A percentile compares a stretch with the other conserved stretches of the same genome.
Evolutionary conservation across 179 eudicot species (phyloP).

Genomic region (Dionaea muscipula): DNA sequence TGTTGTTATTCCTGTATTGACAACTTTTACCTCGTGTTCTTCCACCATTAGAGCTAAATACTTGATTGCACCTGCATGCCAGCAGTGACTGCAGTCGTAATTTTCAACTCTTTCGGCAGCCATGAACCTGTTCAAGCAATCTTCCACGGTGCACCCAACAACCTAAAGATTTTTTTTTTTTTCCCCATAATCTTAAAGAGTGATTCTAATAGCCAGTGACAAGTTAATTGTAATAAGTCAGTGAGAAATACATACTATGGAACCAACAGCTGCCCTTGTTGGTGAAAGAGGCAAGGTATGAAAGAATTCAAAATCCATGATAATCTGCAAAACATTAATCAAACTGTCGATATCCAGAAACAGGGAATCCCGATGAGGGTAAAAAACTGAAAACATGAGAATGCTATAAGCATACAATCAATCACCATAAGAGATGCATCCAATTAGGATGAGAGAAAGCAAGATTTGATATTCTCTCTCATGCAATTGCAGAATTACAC

Average conservation of each 20-base stretch:
- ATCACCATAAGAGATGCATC: too few species aligned
- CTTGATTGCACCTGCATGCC: slow-evolving; percentile 81
- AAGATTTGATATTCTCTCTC: background rate
- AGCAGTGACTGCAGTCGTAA: slow-evolving; percentile 29
- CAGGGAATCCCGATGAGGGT: too few species aligned
- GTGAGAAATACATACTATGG: slow-evolving; percentile 35
- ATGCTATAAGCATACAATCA: too few species aligned
- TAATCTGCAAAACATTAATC: slow-evolving; percentile 41
- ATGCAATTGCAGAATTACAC: background rate
- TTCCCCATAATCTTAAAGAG: too few species aligned
- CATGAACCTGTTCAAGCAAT: slow-evolving; percentile 62
- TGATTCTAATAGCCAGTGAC: background rate
- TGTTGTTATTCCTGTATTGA: background rate
- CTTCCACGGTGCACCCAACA: slow-evolving; percentile 46
- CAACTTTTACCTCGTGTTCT: slow-evolving; percentile 36
- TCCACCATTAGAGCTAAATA: slow-evolving; percentile 34
- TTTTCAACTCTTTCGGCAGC: slow-evolving; percentile 57
- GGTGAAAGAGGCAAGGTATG: slow-evolving; percentile 68
- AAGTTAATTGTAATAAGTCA: slow-evolving; percentile 1
- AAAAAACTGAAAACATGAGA: too few species aligned
- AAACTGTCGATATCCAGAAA: background rate
- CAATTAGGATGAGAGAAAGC: too few species aligned
- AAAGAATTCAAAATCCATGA: slow-evolving; percentile 67
- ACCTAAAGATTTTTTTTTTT: slow-evolving; percentile 33
- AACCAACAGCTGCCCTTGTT: slow-evolving; percentile 11